phyloP scores from a whole-genome alignment of 2,329 filamentous ascomycete genomes.

The Aspergillus vadensis region DNA sequence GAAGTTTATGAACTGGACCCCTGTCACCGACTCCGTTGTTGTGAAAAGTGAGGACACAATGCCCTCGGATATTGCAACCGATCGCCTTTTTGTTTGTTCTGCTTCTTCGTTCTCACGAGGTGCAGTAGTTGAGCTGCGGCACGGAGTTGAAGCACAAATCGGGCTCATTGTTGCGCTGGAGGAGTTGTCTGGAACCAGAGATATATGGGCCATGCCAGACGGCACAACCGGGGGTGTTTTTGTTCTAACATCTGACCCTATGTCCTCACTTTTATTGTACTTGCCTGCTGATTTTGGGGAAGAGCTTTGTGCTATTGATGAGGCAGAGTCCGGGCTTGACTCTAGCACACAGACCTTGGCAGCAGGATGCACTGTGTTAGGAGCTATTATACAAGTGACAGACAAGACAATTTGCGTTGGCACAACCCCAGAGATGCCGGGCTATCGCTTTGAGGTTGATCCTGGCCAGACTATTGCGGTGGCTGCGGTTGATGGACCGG shows the following conservation, averaged over 20 bases:
- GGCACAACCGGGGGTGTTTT: constrained; percentile 34
- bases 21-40: constrained; percentile 52
- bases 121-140: constrained; percentile 67
- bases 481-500: constrained; percentile 33
- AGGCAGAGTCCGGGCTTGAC: constrained; percentile 43
- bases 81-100: constrained; percentile 67
- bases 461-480: constrained; percentile 28
- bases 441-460: constrained; percentile 26
- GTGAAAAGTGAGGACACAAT: constrained; percentile 23
- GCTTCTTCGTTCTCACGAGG: constrained; percentile 62
- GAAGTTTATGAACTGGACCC: constrained; percentile 63
- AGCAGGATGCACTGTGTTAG: constrained; percentile 39
- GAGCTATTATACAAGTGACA: constrained; percentile 48
- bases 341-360: constrained; percentile 48
- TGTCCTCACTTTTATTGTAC: constrained; percentile 42
- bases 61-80: constrained; percentile 41
- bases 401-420: constrained; percentile 38
- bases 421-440: constrained; percentile 25
- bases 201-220: constrained; percentile 49
- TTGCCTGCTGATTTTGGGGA: constrained; percentile 41
- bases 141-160: constrained; percentile 70
- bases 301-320: constrained; percentile 43
- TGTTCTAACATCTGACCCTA: constrained; percentile 46
- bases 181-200: constrained; percentile 42
- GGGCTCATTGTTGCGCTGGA: constrained; percentile 48